Evolutionary conservation across 306 rosid genomes (phyloP).

Genomic region (Pterocarpus santalinus): DNA sequence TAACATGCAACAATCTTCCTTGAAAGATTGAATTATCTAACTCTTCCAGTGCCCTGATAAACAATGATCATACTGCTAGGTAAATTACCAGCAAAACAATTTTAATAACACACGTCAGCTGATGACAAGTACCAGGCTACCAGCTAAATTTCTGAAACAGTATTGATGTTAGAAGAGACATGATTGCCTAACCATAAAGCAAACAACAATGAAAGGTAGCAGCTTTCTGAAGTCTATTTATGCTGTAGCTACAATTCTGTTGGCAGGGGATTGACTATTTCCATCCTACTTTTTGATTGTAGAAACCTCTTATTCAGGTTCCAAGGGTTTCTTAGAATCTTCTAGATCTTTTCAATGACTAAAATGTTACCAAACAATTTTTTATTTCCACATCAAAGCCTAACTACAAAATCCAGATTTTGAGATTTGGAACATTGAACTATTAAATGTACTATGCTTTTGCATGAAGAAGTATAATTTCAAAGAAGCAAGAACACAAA

Average conservation of each 20-base stretch:
- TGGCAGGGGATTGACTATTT: not conserved
- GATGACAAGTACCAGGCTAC: constrained; percentile 5
- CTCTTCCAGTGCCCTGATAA: constrained; percentile 75
- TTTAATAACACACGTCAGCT: not conserved
- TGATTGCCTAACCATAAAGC: constrained; percentile 16
- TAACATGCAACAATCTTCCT: constrained; percentile 91
- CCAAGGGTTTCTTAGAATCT: constrained; percentile 7
- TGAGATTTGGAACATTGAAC: not conserved
- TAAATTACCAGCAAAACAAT: constrained; percentile 20
- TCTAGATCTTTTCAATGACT: not conserved
- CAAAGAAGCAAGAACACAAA: constrained; percentile 17
- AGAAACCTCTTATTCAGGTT: constrained; percentile 5
- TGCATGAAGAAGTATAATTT: not conserved
- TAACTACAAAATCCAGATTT: constrained; percentile 7
- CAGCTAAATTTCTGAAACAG: constrained; percentile 6
- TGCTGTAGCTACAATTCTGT: constrained; percentile 20
- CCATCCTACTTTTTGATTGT: constrained; percentile 23
- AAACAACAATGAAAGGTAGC: constrained; percentile 23
- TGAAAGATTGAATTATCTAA: constrained; percentile 83
- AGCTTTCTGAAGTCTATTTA: not conserved
- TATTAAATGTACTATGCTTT: not conserved
- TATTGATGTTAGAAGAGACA: constrained; percentile 15
- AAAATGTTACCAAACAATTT: not conserved
- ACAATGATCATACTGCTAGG: constrained; percentile 24
- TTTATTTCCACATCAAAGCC: constrained; percentile 3